phyloP scores from a whole-genome alignment of 331 rosid species.

The Quercus lobata region DNA sequence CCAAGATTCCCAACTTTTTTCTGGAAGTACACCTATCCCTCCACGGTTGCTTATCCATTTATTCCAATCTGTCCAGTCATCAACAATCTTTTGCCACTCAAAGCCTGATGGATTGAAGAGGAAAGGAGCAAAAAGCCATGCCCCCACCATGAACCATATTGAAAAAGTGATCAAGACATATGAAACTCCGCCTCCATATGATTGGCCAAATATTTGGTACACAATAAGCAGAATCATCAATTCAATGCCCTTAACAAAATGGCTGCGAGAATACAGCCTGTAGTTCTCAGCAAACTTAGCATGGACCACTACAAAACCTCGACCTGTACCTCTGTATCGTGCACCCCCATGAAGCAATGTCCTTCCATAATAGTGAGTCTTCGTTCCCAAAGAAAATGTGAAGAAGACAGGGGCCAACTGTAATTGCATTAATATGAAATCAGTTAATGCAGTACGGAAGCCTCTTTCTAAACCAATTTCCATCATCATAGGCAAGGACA shows the following conservation, averaged over 20 bases:
- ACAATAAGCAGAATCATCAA: constrained; percentile 84
- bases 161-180: constrained; percentile 73
- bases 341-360: constrained; percentile 99
- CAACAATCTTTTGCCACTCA: constrained; percentile 98
- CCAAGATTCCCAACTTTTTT: constrained; percentile 98
- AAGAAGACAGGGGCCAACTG: constrained; percentile 91
- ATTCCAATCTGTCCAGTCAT: constrained; percentile 96
- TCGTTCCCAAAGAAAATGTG: constrained; percentile 96
- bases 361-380: constrained; percentile 93
- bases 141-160: constrained; percentile 94
- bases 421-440: constrained; percentile 82
- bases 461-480: constrained; percentile 96
- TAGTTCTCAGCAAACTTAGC: constrained; percentile 95
- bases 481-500: constrained; percentile 98
- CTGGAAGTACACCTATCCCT: constrained; percentile 79
- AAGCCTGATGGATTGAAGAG: constrained; percentile 97
- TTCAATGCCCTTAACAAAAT: constrained; percentile 93
- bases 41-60: constrained; percentile 90
- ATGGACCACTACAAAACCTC: constrained; percentile 92
- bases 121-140: constrained; percentile 99
- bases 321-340: constrained; percentile 87
- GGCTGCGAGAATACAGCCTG: constrained; percentile 91
- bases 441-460: constrained; percentile 77
- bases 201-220: constrained; percentile 77
- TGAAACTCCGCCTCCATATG: constrained; percentile 54